These are phyloP conservation scores for Rhipidocladum racemiflorum DNA, from an alignment of 176 grass and related monocot species.

Conservation along the genomic window DNA sequence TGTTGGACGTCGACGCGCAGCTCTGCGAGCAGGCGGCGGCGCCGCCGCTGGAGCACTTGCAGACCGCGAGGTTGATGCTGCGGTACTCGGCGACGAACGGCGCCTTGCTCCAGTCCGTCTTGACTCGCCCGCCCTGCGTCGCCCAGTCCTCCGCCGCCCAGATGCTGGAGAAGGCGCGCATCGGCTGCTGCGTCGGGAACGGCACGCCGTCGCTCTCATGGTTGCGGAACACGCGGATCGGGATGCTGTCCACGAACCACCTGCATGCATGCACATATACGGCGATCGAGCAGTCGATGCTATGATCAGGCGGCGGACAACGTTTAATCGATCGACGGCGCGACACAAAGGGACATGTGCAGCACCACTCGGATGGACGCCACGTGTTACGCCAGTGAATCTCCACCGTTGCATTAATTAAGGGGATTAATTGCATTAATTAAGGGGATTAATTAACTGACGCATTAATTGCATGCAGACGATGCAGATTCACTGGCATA, in stretches of 20 bases:
- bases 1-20: slow-evolving; percentile 5
- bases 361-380: too few relatives aligned
- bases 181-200: slow-evolving; percentile 43
- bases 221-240: slow-evolving; percentile 67
- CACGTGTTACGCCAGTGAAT: too few relatives aligned
- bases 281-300: too few relatives aligned
- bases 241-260: slow-evolving; percentile 57
- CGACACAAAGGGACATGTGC: too few relatives aligned
- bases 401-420: too few relatives aligned
- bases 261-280: too few relatives aligned
- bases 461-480: too few relatives aligned
- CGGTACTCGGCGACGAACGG: slow-evolving; percentile 60
- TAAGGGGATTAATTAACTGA: too few relatives aligned
- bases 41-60: slow-evolving; percentile 24
- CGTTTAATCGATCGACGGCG: slow-evolving; percentile 14
- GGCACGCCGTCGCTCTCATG: slow-evolving; percentile 45
- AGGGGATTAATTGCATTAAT: too few relatives aligned
- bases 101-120: slow-evolving; percentile 68
- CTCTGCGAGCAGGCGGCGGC: not conserved
- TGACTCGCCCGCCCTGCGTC: slow-evolving; percentile 70
- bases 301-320: slow-evolving; percentile 13
- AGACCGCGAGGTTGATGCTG: slow-evolving; percentile 35
- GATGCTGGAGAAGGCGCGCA: slow-evolving; percentile 64
- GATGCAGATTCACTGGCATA: too few relatives aligned
- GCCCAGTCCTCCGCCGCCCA: slow-evolving; percentile 80